Conservation (phyloP, 139 green algal genomes). For the Tetraselmis striata region DNA sequence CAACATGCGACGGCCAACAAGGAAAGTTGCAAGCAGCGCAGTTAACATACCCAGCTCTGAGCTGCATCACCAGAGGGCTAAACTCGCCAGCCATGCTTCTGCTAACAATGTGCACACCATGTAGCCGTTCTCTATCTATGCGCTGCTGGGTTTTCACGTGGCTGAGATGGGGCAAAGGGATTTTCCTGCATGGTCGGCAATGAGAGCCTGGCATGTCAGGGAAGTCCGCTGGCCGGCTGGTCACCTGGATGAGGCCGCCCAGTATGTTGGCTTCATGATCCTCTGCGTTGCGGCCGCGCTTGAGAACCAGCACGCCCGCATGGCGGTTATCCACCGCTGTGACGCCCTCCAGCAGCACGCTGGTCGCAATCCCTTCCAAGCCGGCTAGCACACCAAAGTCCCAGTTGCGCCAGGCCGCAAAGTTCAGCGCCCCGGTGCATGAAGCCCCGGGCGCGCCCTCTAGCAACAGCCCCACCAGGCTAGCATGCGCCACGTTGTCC, state of each 20-base stretch:
- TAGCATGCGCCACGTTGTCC: slow-evolving; percentile 5
- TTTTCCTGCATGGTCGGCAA: too few species aligned
- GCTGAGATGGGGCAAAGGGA: too few species aligned
- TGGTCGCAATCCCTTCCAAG: background rate
- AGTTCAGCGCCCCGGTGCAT: slow-evolving; percentile 1
- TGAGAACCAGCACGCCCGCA: slow-evolving; percentile 4
- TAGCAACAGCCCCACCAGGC: slow-evolving; percentile 10
- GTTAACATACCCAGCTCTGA: too few species aligned
- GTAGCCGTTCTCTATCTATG: too few species aligned
- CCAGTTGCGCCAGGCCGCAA: slow-evolving; percentile 5
- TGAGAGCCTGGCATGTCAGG: too few species aligned
- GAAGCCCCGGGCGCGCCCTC: background rate
- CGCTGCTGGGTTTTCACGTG: too few species aligned
- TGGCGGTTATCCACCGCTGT: slow-evolving; percentile 2
- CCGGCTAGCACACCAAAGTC: slow-evolving; percentile 16
- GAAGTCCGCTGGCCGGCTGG: too few species aligned
- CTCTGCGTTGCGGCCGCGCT: background rate
- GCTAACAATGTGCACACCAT: too few species aligned
- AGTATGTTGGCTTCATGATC: background rate
- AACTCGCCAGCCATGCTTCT: too few species aligned
- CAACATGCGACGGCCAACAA: too few species aligned
- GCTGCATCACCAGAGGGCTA: too few species aligned
- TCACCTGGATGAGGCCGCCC: background rate
- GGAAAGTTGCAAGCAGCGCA: too few species aligned
- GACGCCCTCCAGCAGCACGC: slow-evolving; percentile 1